These are phyloP conservation scores for Periconia macrospinosa DNA, from an alignment of 2,329 filamentous ascomycete species.

Conservation along the genomic window DNA sequence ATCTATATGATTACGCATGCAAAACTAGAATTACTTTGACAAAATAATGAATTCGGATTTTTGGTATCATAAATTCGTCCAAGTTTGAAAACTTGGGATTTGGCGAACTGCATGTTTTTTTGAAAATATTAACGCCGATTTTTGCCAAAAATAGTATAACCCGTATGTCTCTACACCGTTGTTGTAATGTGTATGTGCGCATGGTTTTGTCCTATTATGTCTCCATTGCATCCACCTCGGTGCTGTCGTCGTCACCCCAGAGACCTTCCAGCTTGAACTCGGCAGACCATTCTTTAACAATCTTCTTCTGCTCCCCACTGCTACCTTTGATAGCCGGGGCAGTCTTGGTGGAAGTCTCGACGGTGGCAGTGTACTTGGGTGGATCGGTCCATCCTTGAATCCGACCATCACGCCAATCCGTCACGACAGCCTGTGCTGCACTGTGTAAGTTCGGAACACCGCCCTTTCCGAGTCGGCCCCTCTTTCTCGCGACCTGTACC, in stretches of 20 bases:
- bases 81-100: background rate
- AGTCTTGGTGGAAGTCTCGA: slow-evolving; percentile 43
- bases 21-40: too few species aligned
- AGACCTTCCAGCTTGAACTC: slow-evolving; percentile 95
- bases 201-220: slow-evolving; percentile 4
- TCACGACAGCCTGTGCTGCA: slow-evolving; percentile 90
- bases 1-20: too few species aligned
- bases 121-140: slow-evolving; percentile 1
- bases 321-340: slow-evolving; percentile 35
- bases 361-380: slow-evolving; percentile 65
- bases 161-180: background rate
- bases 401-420: slow-evolving; percentile 93
- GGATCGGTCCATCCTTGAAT: slow-evolving; percentile 91
- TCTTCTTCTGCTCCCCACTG: slow-evolving; percentile 71
- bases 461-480: slow-evolving; percentile 83
- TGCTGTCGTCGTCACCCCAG: slow-evolving; percentile 68
- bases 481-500: slow-evolving; percentile 90
- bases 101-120: background rate
- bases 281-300: slow-evolving; percentile 89
- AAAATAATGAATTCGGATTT: background rate
- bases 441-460: slow-evolving; percentile 86
- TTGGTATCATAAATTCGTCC: slow-evolving; percentile 11
- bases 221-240: slow-evolving; percentile 42
- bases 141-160: background rate
- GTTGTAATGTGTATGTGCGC: background rate